phyloP scores from a whole-genome alignment of 2,329 filamentous ascomycete genomes.

The Arthrobotrys conoides region DNA sequence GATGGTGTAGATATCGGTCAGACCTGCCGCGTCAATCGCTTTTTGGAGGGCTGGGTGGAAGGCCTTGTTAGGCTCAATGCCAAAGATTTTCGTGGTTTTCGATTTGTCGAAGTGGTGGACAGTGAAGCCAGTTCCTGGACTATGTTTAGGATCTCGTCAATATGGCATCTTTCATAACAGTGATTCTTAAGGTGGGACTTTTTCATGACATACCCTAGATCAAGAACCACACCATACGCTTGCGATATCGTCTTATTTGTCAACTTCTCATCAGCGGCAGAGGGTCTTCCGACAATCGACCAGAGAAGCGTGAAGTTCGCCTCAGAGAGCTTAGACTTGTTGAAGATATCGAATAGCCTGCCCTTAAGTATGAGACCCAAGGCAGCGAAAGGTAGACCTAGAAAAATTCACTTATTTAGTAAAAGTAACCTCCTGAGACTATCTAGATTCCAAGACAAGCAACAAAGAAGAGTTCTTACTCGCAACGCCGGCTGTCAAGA shows the following conservation, averaged over 20 bases:
- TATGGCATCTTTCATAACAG: not conserved
- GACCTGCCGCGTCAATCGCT: constrained; percentile 67
- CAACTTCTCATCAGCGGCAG: constrained; percentile 19
- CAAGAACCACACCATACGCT: constrained; percentile 69
- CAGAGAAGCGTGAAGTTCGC: constrained; percentile 51
- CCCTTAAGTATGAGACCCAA: constrained; percentile 36
- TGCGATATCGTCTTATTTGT: constrained; percentile 64
- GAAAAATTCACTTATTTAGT: not conserved
- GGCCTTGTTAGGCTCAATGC: constrained; percentile 71
- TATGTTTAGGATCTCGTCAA: constrained; percentile 6
- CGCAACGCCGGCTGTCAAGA: constrained; percentile 2
- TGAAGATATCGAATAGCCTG: constrained; percentile 38
- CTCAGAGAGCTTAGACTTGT: constrained; percentile 32
- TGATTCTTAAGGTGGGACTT: not conserved
- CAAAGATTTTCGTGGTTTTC: constrained; percentile 70
- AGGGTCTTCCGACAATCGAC: constrained; percentile 34
- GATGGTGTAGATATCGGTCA: constrained; percentile 70
- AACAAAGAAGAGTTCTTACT: constrained; percentile 7
- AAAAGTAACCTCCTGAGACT: too few relatives aligned
- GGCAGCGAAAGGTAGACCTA: constrained; percentile 44
- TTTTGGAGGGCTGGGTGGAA: constrained; percentile 69
- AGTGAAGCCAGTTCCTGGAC: constrained; percentile 71
- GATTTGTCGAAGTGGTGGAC: constrained; percentile 69
- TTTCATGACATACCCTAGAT: constrained; percentile 67
- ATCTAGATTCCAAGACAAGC: not conserved